Percentiles rank a stretch among this genome's conserved stretches.
Conservation (phyloP, 2,329 filamentous ascomycete genomes). For the Sodiomyces alkalinus region DNA sequence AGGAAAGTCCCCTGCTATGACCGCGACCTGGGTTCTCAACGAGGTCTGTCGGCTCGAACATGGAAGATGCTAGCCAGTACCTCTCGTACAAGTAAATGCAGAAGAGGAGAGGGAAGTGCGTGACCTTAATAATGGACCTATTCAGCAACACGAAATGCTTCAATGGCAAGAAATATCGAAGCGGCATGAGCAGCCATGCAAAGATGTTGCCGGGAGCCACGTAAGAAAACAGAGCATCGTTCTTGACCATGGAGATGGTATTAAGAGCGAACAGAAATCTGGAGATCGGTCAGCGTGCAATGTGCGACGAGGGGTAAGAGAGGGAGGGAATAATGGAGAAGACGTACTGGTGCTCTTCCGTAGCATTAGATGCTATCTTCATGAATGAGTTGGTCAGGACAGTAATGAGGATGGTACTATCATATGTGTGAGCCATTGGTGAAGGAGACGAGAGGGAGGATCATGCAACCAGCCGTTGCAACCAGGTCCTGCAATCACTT, state of each 20-base stretch:
- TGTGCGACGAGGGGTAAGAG: too few species aligned
- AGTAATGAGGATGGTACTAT: slow-evolving; percentile 73
- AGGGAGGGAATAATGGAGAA: too few species aligned
- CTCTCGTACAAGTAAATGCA: slow-evolving; percentile 80
- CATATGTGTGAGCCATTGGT: slow-evolving; percentile 1
- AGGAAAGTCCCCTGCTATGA: slow-evolving; percentile 35
- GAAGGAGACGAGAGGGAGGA: background rate
- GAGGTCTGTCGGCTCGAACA: slow-evolving; percentile 73
- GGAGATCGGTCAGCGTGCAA: slow-evolving; percentile 4
- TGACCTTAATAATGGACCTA: slow-evolving; percentile 78
- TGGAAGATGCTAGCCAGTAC: slow-evolving; percentile 55
- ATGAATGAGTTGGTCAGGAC: slow-evolving; percentile 96
- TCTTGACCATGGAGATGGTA: slow-evolving; percentile 95
- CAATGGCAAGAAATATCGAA: slow-evolving; percentile 68
- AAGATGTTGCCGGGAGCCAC: slow-evolving; percentile 83
- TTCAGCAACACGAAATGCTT: slow-evolving; percentile 73
- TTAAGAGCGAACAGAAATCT: slow-evolving; percentile 89
- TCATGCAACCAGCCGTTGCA: too few species aligned
- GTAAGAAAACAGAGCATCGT: slow-evolving; percentile 91
- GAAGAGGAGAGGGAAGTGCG: slow-evolving; percentile 78
- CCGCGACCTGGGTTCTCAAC: slow-evolving; percentile 53
- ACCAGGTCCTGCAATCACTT: too few species aligned
- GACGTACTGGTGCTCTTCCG: slow-evolving; percentile 65
- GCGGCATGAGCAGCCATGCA: slow-evolving; percentile 74
- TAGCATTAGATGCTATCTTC: slow-evolving; percentile 83